Evolutionary conservation across 1,284 basidiomycete species (phyloP).

Genomic region (Sporisorium sorghi): DNA sequence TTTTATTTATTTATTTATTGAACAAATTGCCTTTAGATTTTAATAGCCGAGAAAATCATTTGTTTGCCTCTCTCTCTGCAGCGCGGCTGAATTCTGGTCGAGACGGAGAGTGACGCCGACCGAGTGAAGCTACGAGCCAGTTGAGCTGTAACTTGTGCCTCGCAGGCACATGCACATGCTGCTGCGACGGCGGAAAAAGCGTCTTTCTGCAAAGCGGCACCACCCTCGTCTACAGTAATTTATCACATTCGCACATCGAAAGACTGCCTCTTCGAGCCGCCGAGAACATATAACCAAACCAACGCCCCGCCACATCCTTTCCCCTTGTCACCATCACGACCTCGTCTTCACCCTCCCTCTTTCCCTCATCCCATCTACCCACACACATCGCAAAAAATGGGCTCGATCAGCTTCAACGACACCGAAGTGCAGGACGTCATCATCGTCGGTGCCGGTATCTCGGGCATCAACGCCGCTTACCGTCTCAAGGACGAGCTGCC

Average conservation of each 20-base stretch:
- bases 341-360: not conserved
- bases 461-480: slow-evolving; percentile 67
- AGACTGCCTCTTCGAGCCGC: not conserved
- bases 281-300: not conserved
- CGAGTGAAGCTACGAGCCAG: no score
- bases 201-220: not conserved
- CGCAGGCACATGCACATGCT: no score
- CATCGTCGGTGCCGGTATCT: slow-evolving; percentile 66
- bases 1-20: no score
- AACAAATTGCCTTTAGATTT: no score
- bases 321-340: no score
- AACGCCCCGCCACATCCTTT: no score
- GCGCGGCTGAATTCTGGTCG: not conserved
- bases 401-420: slow-evolving; percentile 39
- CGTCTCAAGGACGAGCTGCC: slow-evolving; percentile 54
- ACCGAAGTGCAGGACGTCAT: slow-evolving; percentile 56
- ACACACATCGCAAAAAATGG: slow-evolving; percentile 24
- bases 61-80: slow-evolving; percentile 9
- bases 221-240: no score
- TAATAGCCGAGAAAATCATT: slow-evolving; percentile 15
- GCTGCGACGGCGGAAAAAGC: no score
- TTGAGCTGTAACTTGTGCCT: no score
- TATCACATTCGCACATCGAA: not conserved
- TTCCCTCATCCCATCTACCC: not conserved
- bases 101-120: no score